Evolutionary conservation across 768 basidiomycete species (phyloP), one percentile per base, ranked within the genome.

Genomic region (Tylopilus felleus): DNA sequence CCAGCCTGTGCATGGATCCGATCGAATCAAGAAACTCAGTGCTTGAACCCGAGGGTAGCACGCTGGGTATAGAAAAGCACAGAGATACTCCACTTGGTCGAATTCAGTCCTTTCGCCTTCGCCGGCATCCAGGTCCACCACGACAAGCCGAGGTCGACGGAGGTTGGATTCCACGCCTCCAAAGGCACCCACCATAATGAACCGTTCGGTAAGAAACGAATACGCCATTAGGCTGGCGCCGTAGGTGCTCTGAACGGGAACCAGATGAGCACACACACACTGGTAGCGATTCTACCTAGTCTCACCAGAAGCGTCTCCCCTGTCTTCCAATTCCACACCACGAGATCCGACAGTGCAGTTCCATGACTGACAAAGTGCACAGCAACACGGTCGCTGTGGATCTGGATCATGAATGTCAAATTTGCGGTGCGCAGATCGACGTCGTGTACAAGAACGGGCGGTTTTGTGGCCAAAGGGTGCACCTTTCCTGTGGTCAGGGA

Each of bases 271-370:
- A 9, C 31, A 47, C 22, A 17, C 47, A 40, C n/a, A 36, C 13
- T 14, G 5, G 10, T 14, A 40, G 13, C 46, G 23, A 19, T 10
- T 19, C 12, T 16, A 21, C 7, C 5, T 33, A 33, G 10, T 72
- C 80, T 72, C 60, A 88, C 85, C 57, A 78, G 53, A 59, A 81
- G 64, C 8, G 72, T 63, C 10, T 65, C 59, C 7, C 82, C 82
- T 5, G 78, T 82, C 62, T 79, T 80, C 87, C 86, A 88, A 51
- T 88, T 77, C 85, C 84, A 88, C 21, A 85, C 69, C 22, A 78
- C 68, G 13, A 87, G 64, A 58, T 82, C 79, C 28, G 74, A 78
- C 43, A 71, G 72, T 31, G 63, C 62, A 8, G 51, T 54, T 36
- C 69, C 71, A 9, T 53, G 53, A 52, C 68, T 67, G 47, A 71